Base-by-base conservation (phyloP, 305 asterid species). In the Solanum hybrid region DNA sequence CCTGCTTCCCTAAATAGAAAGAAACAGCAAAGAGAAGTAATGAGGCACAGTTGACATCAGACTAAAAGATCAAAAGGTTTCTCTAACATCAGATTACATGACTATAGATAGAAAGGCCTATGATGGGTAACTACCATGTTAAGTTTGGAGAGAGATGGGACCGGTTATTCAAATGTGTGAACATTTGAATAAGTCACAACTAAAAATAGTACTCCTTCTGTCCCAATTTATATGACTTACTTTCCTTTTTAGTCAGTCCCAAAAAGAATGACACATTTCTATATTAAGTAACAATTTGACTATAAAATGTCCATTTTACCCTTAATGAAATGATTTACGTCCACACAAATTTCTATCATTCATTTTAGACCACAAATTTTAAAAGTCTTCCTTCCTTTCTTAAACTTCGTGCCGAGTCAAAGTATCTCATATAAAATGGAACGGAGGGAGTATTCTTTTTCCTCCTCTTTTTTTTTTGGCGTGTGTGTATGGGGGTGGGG, bases 1-100 rank as follows among this genome's bases (percentile, higher is more conserved):
- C 99, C 99, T 91, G 98, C 95, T 92, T 98, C 99, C 97, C 99
- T 98, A 96, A 92, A 91, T 89, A 57, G 37, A 76, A 88, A 88
- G 57, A 46, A 88, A 22, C 64, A 4, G 31, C 82, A 46, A 76
- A 77, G 75, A 76, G 28, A 71, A 88, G 86, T 10, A 26, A 71
- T n/a, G 51, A 88, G 86, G 10, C 77, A 78, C 73, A 88, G 36
- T 88, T 6, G 31, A 28, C 40, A 73, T 37, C 83, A 87, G 64
- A 87, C 37, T 71, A 40, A 67, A 71, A 87, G 36, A 36, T 73
- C 37, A 31, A 87, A 73, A 28, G 33, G 33, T 39, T 73, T 76
- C 71, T 10, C 42, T 29, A 51, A 51, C 40, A 83, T 82, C 87
- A 82, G 79, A 87, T 36, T 87, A 69, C 37, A 24, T 28, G 37